These are phyloP conservation scores for Alternaria sp. DNA, from an alignment of 2,329 filamentous ascomycete species.

Conservation along the genomic window DNA sequence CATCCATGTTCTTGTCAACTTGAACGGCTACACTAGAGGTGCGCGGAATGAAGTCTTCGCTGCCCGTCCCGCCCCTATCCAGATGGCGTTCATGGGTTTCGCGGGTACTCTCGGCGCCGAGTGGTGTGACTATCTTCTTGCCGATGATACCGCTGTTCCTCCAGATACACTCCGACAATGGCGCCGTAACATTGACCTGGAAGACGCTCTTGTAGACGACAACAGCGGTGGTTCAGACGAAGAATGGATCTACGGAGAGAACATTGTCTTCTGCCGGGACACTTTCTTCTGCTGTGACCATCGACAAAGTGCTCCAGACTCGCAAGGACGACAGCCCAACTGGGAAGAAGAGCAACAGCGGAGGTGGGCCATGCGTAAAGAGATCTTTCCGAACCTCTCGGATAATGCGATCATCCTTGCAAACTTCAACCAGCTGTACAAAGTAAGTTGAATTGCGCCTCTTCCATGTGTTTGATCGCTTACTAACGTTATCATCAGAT, in stretches of 20 bases:
- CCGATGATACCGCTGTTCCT: conserved; percentile 87
- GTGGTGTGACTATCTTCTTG: conserved; percentile 97
- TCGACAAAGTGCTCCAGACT: conserved; percentile 82
- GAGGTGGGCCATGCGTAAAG: conserved; percentile 91
- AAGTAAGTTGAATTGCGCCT: conserved; percentile 64
- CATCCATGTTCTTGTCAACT: conserved; percentile 93
- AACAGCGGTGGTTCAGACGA: conserved; percentile 73
- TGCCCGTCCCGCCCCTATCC: conserved; percentile 89
- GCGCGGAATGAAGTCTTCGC: conserved; percentile 98
- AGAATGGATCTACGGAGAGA: conserved; percentile 95
- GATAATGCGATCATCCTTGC: conserved; percentile 90
- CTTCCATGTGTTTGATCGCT: not conserved
- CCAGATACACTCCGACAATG: conserved; percentile 79
- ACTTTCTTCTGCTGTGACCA: conserved; percentile 99
- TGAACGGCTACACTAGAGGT: conserved; percentile 97
- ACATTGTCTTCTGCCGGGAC: conserved; percentile 91
- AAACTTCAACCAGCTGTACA: conserved; percentile 99
- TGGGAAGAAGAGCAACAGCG: conserved; percentile 85
- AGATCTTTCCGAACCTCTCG: conserved; percentile 81
- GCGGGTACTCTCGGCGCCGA: conserved; percentile 94
- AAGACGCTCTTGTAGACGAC: conserved; percentile 68
- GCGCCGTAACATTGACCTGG: conserved; percentile 74
- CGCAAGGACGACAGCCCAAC: conserved; percentile 66
- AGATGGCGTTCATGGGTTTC: conserved; percentile 99
- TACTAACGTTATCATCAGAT: conserved; percentile 66